Conservation (phyloP, 2,329 filamentous ascomycete genomes). For the Ophiostoma fasciatum region DNA sequence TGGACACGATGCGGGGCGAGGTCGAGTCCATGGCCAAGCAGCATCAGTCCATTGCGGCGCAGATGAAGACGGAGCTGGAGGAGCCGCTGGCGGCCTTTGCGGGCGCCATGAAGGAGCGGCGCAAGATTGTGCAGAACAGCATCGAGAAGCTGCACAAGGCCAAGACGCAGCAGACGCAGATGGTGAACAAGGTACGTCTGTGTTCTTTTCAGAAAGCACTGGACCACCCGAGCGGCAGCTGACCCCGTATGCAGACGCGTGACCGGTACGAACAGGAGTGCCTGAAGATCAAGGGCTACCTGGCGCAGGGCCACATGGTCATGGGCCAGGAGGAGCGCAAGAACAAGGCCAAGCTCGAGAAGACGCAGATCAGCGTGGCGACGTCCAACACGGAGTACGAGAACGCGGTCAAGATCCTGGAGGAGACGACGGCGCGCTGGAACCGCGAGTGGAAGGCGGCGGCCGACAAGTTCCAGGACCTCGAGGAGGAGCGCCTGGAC, state of each 20-base stretch:
- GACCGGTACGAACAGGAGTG: constrained; percentile 97
- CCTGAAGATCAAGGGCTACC: constrained; percentile 93
- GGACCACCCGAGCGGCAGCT: too few species aligned
- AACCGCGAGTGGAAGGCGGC: constrained; percentile 97
- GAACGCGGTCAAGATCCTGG: constrained; percentile 76
- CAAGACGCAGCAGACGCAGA: constrained; percentile 80
- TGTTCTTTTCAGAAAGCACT: too few species aligned
- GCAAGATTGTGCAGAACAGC: constrained; percentile 89
- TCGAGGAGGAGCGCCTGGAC: constrained; percentile 92
- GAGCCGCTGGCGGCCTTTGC: constrained; percentile 85
- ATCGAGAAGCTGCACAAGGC: constrained; percentile 89
- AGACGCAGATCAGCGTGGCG: constrained; percentile 91
- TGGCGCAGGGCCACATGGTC: constrained; percentile 98
- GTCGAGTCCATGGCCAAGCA: constrained; percentile 89
- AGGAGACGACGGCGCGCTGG: constrained; percentile 91
- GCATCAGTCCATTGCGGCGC: constrained; percentile 73
- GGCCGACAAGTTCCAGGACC: constrained; percentile 96
- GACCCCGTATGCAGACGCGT: constrained; percentile 43
- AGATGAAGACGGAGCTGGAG: constrained; percentile 94
- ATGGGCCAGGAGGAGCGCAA: constrained; percentile 99
- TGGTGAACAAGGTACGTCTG: constrained; percentile 76
- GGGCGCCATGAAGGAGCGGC: constrained; percentile 87
- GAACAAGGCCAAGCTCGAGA: constrained; percentile 97
- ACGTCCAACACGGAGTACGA: constrained; percentile 90
- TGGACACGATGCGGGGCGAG: constrained; percentile 79